Percentiles rank a stretch among this genome's conserved stretches.
Conservation (phyloP, 2,329 filamentous ascomycete species). For the Pezicula carpinea region DNA sequence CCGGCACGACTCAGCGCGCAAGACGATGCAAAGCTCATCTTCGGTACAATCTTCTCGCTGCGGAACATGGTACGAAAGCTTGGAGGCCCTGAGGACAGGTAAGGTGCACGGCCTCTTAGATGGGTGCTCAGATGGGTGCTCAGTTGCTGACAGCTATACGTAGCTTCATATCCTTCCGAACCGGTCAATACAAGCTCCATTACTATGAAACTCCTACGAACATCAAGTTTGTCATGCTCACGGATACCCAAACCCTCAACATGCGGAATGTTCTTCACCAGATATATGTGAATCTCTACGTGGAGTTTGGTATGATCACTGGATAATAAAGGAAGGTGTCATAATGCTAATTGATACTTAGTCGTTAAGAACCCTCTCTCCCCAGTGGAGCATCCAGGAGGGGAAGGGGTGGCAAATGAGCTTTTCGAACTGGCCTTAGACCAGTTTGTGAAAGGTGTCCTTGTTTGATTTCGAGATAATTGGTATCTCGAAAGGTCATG, state of each 20-base stretch:
- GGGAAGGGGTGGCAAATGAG: slow-evolving; percentile 66
- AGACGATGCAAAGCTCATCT: slow-evolving; percentile 95
- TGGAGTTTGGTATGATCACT: slow-evolving; percentile 72
- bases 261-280: slow-evolving; percentile 94
- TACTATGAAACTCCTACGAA: slow-evolving; percentile 98
- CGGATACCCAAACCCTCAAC: slow-evolving; percentile 81
- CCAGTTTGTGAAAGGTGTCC: slow-evolving; percentile 66
- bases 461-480: slow-evolving; percentile 31
- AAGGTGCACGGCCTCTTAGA: slow-evolving; percentile 12
- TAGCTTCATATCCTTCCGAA: slow-evolving; percentile 90
- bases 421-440: slow-evolving; percentile 70
- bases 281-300: slow-evolving; percentile 97
- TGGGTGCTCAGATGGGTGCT: not conserved
- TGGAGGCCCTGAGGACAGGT: slow-evolving; percentile 82
- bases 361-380: slow-evolving; percentile 68
- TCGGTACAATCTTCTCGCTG: slow-evolving; percentile 92
- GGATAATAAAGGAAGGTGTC: not conserved
- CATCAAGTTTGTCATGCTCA: slow-evolving; percentile 94
- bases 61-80: slow-evolving; percentile 96
- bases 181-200: slow-evolving; percentile 93
- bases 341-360: slow-evolving; percentile 25
- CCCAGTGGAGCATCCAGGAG: slow-evolving; percentile 64
- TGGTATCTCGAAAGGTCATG: not conserved
- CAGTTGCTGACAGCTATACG: slow-evolving; percentile 7
- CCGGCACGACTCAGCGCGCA: slow-evolving; percentile 40